Evolutionary conservation across 805 yeast species (phyloP), one percentile per base, ranked within the genome.

Genomic region (Wickerhamiella sorbophila): DNA sequence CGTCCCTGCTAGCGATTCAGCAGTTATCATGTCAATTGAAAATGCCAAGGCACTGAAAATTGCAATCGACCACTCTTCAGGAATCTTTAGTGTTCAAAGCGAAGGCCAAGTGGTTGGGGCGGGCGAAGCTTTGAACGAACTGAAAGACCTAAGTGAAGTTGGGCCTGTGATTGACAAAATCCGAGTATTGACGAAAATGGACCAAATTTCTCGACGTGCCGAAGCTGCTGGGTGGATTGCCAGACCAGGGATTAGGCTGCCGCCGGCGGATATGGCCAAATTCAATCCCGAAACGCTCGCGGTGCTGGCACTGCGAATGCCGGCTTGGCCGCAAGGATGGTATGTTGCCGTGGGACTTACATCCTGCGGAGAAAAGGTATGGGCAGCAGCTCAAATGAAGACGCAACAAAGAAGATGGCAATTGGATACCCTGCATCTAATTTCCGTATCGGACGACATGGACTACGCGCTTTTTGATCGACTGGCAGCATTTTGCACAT

Each of bases 191-290:
- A 66, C 68, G 41, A 63, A 65, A 43, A 62, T 65, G 35, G 79
- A 77, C 44, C 62, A 77, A 22, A 60, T 71, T 10, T 68, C 73
- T 6, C 41, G 41, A 14, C 66, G 77, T 46, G 68, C 83, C 42
- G 63, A 66, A 31, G 78, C 83, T 0, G 71, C 77, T 0, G 82
- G 78, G 22, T 82, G 91, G 91, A 67, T 73, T 4, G 62, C 66
- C n/a, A 72, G 72, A 48, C 73, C 71, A 33, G 67, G 72, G 33
- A 66, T 80, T 37, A 65, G 60, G 26, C 52, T 81, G 22, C 61
- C 66, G 2, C 64, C 66, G 2, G 64, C 63, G 18, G 86, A 77
- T 53, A 54, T 67, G 17, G 51, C 51, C 31, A 59, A 56, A 36
- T 42, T 63, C 17, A 54, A 54, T 17, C 49, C 50, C 15, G 49